phyloP scores from a whole-genome alignment of 2,329 filamentous ascomycete genomes.

The Pezicula rhizophila region DNA sequence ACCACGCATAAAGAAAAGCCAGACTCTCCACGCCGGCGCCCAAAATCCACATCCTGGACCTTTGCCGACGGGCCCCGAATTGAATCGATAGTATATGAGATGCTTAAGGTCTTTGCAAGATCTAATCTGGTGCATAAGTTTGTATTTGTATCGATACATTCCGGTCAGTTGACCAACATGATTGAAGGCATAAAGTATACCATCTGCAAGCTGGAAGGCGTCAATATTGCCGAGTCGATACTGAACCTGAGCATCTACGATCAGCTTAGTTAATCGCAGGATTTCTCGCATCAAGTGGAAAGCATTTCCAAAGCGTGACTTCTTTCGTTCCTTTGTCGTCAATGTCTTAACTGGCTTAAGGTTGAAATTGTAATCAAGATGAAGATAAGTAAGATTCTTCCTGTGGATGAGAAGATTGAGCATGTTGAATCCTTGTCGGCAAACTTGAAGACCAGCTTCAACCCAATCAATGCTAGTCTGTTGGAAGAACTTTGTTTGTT shows the following conservation, averaged over 20 bases:
- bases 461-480: conserved; percentile 99
- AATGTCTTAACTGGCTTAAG: conserved; percentile 97
- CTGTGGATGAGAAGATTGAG: conserved; percentile 94
- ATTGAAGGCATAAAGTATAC: conserved; percentile 99
- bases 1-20: conserved; percentile 98
- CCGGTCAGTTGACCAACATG: conserved; percentile 96
- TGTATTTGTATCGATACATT: conserved; percentile 99
- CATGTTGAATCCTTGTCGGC: conserved; percentile 98
- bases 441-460: conserved; percentile 95
- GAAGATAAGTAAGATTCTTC: conserved; percentile 96
- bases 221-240: conserved; percentile 97
- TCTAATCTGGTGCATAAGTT: conserved; percentile 98
- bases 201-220: conserved; percentile 95
- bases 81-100: conserved; percentile 98
- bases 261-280: conserved; percentile 87
- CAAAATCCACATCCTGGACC: conserved; percentile 98
- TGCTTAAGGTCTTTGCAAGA: conserved; percentile 99
- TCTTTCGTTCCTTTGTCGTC: conserved; percentile 98
- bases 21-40: conserved; percentile 97
- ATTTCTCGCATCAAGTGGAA: conserved; percentile 99
- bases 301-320: conserved; percentile 97
- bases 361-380: conserved; percentile 99
- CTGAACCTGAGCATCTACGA: conserved; percentile 97
- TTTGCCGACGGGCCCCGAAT: conserved; percentile 92
- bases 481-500: conserved; percentile 98